Evolutionary conservation across 164 flowering plant species (phyloP), one percentile per base, ranked within the genome.

Genomic region (Sedum album): DNA sequence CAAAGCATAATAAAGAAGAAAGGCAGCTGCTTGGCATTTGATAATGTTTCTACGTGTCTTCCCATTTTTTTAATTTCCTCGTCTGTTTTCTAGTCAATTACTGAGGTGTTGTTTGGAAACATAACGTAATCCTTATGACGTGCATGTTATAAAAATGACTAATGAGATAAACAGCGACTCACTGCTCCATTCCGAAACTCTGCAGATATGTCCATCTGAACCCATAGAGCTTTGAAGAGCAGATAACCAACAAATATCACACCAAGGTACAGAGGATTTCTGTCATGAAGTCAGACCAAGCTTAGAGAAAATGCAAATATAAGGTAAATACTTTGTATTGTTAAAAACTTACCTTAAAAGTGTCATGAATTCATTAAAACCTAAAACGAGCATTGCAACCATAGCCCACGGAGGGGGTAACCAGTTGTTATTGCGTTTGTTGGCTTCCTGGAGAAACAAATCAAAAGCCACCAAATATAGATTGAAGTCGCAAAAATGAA

Each of bases 401-500:
- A 93, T 87, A 68, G 93, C 98, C 98, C 98, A 93, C 74, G 95
- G 89, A 67, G 96, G 98, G 68, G 96, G 96, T 36, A 93, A 76
- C 96, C 95, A 90, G 84, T 86, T 88, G 86, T 88, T 93, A 65
- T 72, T 88, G 36, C 90, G 83, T 75, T 77, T 90, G 74, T 79
- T 77, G 48, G 98, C 96, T 78, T 90, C 98, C 96, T 92, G 85
- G 65, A 7, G 15, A n/a, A n/a, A n/a, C n/a, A n/a, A n/a, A n/a
- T n/a, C n/a, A n/a, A n/a, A n/a, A n/a, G n/a, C n/a, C n/a, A n/a
- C n/a, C n/a, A n/a, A n/a, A n/a, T n/a, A n/a, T n/a, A n/a, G n/a
- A n/a, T n/a, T n/a, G n/a, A n/a, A n/a, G n/a, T n/a, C n/a, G n/a
- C n/a, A n/a, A n/a, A n/a, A n/a, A n/a, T n/a, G n/a, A n/a, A n/a